Conservation (phyloP, 2,329 filamentous ascomycete species). For the Pyrenophora teres region DNA sequence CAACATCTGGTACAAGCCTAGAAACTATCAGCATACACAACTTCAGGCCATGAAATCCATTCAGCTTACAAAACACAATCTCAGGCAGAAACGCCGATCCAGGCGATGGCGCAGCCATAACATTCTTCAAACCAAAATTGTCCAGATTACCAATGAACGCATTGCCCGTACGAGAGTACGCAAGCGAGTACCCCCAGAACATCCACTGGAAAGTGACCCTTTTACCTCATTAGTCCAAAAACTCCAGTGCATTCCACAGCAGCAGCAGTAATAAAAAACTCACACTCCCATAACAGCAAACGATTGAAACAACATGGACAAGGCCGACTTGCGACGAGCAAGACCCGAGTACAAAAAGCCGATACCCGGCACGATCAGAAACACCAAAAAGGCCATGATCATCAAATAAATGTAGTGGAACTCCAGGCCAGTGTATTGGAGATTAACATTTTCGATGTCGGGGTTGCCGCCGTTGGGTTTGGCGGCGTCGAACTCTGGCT, state of each 20-base stretch:
- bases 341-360: conserved; percentile 69
- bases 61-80: conserved; percentile 62
- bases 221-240: conserved; percentile 16
- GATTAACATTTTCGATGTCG: conserved; percentile 59
- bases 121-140: conserved; percentile 66
- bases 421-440: conserved; percentile 63
- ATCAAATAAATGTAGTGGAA: conserved; percentile 66
- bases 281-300: conserved; percentile 61
- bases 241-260: not conserved
- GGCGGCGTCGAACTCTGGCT: conserved; percentile 49
- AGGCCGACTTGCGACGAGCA: conserved; percentile 64
- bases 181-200: conserved; percentile 68
- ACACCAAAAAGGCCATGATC: conserved; percentile 65
- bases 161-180: conserved; percentile 64
- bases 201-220: conserved; percentile 64
- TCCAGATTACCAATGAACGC: conserved; percentile 67
- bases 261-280: conserved; percentile 12
- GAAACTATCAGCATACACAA: not conserved
- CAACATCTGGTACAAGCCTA: conserved; percentile 63
- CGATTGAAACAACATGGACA: conserved; percentile 66
- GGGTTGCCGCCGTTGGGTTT: conserved; percentile 61
- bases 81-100: conserved; percentile 64
- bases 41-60: not conserved
- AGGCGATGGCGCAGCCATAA: conserved; percentile 64
- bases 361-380: conserved; percentile 70